A percentile compares a stretch with the other conserved stretches of the same genome.
Conservation (phyloP, 306 rosid species). For the Medicago ruthenica region DNA sequence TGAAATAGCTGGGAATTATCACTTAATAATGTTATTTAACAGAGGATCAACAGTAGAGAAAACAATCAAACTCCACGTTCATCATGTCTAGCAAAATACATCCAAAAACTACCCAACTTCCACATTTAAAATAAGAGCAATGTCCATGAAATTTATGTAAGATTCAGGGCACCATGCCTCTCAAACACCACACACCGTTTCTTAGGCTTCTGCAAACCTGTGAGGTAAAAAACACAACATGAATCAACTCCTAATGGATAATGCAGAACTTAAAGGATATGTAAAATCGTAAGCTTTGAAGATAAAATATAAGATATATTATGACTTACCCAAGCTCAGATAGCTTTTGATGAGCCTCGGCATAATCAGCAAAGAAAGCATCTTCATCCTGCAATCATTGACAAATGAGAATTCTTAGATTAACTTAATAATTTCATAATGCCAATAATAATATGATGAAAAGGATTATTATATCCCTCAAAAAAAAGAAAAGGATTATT, state of each 20-base stretch:
- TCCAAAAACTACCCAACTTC: constrained; percentile 27
- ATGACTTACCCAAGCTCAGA: constrained; percentile 89
- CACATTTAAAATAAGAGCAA: constrained; percentile 21
- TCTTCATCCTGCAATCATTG: constrained; percentile 74
- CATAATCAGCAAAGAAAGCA: constrained; percentile 79
- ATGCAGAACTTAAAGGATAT: not conserved
- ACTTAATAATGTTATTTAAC: constrained; percentile 36
- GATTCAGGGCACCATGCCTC: constrained; percentile 3
- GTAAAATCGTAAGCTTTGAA: not conserved
- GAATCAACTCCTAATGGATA: not conserved
- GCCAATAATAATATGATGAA: not conserved
- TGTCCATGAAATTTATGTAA: constrained; percentile 23
- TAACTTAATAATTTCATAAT: not conserved
- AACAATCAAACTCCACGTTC: constrained; percentile 28
- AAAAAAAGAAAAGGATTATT: not conserved
- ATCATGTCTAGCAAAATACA: constrained; percentile 37
- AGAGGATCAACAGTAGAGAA: constrained; percentile 3
- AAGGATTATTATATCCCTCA: not conserved
- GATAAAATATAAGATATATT: not conserved
- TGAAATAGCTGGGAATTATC: not conserved
- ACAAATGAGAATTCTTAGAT: not conserved
- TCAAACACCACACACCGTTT: not conserved
- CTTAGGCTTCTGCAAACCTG: constrained; percentile 54
- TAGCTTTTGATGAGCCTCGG: constrained; percentile 78
- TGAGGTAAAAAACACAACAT: not conserved